Evolutionary conservation across 2,329 filamentous ascomycete species (phyloP).

Genomic region (Aspergillus quadricinctus): DNA sequence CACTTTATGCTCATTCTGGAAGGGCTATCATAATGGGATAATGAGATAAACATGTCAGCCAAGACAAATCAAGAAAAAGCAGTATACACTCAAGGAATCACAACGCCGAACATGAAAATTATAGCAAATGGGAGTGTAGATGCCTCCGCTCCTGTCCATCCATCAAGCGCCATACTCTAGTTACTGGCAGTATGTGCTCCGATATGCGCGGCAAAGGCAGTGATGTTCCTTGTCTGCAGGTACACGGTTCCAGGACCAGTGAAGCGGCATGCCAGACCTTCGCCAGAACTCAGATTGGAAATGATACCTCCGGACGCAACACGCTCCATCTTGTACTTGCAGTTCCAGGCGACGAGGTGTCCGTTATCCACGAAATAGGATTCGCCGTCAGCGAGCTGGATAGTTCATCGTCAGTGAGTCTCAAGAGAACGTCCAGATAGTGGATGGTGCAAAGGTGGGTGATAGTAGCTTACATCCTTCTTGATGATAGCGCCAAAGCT

Average conservation of each 20-base stretch:
- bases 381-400: constrained; percentile 57
- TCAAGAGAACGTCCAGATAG: neutral
- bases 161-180: constrained; percentile 6
- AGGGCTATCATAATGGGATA: neutral
- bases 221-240: constrained; percentile 84
- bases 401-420: neutral
- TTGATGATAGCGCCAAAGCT: constrained; percentile 93
- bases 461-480: constrained; percentile 68
- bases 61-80: neutral
- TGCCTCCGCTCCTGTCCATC: neutral
- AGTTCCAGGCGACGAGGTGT: constrained; percentile 94
- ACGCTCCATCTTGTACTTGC: constrained; percentile 85
- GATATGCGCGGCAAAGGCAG: constrained; percentile 55
- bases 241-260: constrained; percentile 85
- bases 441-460: neutral
- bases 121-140: constrained; percentile 2
- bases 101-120: neutral
- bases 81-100: neutral
- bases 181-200: constrained; percentile 34
- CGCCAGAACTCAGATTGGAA: constrained; percentile 74
- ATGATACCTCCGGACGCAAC: constrained; percentile 88
- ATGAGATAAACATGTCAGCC: neutral
- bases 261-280: constrained; percentile 93
- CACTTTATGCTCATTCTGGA: neutral
- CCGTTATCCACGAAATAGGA: constrained; percentile 91